Evolutionary conservation across 169 alveolate species (phyloP).

Genomic region (Plasmodium coatneyi): DNA sequence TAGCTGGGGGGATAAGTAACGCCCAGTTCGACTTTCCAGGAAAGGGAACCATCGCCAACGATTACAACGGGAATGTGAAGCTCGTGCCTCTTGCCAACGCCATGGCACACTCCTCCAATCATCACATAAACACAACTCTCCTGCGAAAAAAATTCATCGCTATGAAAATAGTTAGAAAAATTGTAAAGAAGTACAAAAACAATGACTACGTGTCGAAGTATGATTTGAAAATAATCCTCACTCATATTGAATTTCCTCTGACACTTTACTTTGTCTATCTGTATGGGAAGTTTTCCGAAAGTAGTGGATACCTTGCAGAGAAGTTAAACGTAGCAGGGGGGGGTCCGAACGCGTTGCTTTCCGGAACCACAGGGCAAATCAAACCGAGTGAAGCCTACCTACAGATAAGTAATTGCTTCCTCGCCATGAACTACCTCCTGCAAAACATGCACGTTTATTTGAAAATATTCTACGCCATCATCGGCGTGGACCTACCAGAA

Average conservation of each 20-base stretch:
- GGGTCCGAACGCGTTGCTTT: background rate
- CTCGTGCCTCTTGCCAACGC: background rate
- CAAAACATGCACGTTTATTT: constrained; percentile 18
- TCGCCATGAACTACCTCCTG: constrained; percentile 4
- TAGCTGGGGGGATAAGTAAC: background rate
- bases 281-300: constrained; percentile 19
- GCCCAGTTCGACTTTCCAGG: constrained; percentile 1
- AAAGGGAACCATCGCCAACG: constrained; percentile 41
- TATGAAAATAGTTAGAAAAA: constrained; percentile 35
- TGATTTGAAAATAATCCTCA: constrained; percentile 54
- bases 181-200: constrained; percentile 42
- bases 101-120: background rate
- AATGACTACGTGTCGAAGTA: constrained; percentile 47
- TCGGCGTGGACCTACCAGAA: constrained; percentile 33
- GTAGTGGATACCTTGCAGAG: background rate
- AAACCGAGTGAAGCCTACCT: background rate
- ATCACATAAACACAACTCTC: background rate
- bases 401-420: constrained; percentile 5
- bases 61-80: constrained; percentile 30
- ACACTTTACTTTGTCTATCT: constrained; percentile 40
- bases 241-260: constrained; percentile 51
- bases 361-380: background rate
- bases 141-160: constrained; percentile 24
- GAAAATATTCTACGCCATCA: constrained; percentile 24
- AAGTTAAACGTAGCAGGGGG: background rate